Base-by-base conservation (phyloP, 306 rosid genomes). In the Cyamopsis tetragonoloba region DNA sequence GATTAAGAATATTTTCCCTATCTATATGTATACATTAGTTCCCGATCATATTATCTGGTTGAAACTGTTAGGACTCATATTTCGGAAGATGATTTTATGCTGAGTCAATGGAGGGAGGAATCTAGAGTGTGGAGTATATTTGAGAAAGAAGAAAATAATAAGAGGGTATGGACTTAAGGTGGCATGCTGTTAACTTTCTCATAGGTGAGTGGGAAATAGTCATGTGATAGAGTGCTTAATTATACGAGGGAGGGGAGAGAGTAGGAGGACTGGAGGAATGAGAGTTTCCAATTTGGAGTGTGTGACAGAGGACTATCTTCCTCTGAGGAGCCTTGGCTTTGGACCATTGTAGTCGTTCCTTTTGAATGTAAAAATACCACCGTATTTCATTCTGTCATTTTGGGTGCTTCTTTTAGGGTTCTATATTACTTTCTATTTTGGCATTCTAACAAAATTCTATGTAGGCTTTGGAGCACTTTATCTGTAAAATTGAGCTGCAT, bases 31-130 rank as follows among this genome's bases (percentile, higher is more conserved):
- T 35, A 35, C 54, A 26, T 35, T 47, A 34, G 66, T 41, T 61
- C 59, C 63, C 43, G 35, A 37, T 28, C 79, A 50, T 66, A 59
- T 22, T 70, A 47, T 67, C 15, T 56, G 39, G 34, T 70, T 43
- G 23, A 58, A 44, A 26, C 43, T 48, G 39, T 7, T 55, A 55
- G 39, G 6, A 55, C 39, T n/a, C 28, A 35, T 55, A 13, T 55
- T 28, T 55, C 23, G 7, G 39, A 27, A 28, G 39, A 54, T 54
- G 39, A 28, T 27, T 38, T 19, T 54, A 54, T 13, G 61, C 39
- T 30, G 20, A 28, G 17, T 28, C n/a, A 14, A 12, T 26, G 14
- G 39, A n/a, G 5, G 38, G 38, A 53, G 20, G 27, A 56, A 26
- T 26, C 43, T 56, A 30, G 43, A 56, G 24, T 9, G 15, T 31